Evolutionary conservation across 257 asterid species (phyloP).

Genomic region (Catharanthus roseus): DNA sequence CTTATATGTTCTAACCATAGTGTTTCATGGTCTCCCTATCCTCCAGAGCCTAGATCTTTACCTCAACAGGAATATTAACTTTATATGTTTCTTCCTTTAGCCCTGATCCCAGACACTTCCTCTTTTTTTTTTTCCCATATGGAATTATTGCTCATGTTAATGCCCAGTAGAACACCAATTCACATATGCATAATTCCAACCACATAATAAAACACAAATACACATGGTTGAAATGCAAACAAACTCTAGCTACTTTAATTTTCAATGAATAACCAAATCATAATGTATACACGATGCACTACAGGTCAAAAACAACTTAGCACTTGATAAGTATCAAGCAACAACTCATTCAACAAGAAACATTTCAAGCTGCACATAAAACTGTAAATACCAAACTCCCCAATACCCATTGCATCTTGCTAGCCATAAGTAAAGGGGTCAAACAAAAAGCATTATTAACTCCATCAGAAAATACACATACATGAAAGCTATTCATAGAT

Average conservation of each 20-base stretch:
- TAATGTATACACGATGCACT: not conserved
- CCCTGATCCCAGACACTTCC: not conserved
- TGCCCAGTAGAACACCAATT: not conserved
- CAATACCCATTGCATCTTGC: not conserved
- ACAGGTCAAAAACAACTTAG: not conserved
- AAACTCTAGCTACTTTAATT: not conserved
- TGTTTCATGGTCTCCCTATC: not conserved
- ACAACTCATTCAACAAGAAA: not conserved
- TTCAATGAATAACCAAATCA: not conserved
- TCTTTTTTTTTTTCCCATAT: not conserved
- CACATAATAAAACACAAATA: no score
- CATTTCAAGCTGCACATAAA: not conserved
- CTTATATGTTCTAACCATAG: not conserved
- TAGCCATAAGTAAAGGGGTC: not conserved
- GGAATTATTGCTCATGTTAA: not conserved
- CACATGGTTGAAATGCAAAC: no score
- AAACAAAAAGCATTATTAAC: not conserved
- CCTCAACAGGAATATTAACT: not conserved
- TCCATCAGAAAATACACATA: not conserved
- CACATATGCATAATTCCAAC: no score
- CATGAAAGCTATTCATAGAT: not conserved
- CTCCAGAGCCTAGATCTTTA: not conserved
- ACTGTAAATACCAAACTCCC: not conserved
- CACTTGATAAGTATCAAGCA: not conserved
- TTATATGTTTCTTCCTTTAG: not conserved